Conservation (phyloP, 495 filamentous ascomycete species). For the Penicillium herquei region DNA sequence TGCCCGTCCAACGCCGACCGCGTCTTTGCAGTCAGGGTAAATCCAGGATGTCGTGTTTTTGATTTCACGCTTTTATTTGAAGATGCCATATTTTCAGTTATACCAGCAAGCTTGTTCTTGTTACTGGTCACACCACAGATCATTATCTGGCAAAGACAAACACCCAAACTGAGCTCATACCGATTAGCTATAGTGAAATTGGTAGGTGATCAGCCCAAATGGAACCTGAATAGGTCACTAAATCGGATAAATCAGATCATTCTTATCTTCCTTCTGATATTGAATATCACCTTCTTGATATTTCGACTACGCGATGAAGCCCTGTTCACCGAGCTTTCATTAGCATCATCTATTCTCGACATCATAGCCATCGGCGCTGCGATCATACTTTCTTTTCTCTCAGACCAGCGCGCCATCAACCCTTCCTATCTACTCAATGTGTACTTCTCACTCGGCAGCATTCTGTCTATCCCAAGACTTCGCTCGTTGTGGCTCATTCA, state of each 20-base stretch:
- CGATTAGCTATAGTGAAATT: neutral
- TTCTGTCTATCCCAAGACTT: neutral
- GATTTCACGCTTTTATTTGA: constrained; percentile 6
- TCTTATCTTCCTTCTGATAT: neutral
- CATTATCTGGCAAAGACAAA: neutral
- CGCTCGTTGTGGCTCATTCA: constrained; percentile 2
- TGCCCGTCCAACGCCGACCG: neutral
- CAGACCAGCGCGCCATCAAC: neutral
- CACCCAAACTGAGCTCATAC: neutral
- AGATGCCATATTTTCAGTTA: neutral
- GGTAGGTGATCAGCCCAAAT: neutral
- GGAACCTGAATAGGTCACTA: neutral
- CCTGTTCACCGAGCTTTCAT: neutral
- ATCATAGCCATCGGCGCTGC: neutral
- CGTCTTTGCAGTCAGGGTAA: neutral
- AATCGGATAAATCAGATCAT: neutral
- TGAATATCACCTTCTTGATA: neutral
- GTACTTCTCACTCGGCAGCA: neutral
- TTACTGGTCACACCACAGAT: neutral
- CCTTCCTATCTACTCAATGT: neutral
- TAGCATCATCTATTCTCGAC: neutral
- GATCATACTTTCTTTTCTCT: neutral
- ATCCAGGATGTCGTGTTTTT: neutral
- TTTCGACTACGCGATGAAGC: neutral
- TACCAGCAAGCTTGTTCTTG: neutral